These are phyloP conservation scores for Suillus sp. DNA, from an alignment of 768 basidiomycete genomes.

Conservation along the genomic window DNA sequence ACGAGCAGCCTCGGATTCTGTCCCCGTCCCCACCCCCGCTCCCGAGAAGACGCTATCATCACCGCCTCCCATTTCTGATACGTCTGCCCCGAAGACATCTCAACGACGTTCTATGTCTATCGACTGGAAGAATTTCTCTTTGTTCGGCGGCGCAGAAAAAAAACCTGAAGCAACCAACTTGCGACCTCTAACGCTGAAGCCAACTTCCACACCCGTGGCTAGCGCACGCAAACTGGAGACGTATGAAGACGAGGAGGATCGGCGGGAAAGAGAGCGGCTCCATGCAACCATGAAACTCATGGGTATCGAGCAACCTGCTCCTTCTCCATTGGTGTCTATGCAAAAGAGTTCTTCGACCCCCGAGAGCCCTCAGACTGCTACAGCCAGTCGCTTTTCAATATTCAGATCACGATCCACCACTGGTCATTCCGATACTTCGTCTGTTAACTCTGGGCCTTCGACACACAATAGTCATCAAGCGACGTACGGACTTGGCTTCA, in stretches of 20 bases:
- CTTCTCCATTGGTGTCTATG: slow-evolving; percentile 36
- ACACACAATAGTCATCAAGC: slow-evolving; percentile 36
- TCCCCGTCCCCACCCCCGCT: slow-evolving; percentile 38
- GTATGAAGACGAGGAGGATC: slow-evolving; percentile 91
- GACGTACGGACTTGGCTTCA: slow-evolving; percentile 33
- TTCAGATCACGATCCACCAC: slow-evolving; percentile 57
- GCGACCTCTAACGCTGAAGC: slow-evolving; percentile 73
- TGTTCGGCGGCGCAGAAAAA: slow-evolving; percentile 65
- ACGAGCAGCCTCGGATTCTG: slow-evolving; percentile 39
- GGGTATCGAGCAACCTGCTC: slow-evolving; percentile 77
- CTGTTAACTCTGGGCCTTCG: slow-evolving; percentile 47
- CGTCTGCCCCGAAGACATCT: slow-evolving; percentile 37
- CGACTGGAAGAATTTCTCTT: slow-evolving; percentile 79
- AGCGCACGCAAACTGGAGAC: slow-evolving; percentile 82
- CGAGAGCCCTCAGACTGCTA: slow-evolving; percentile 27
- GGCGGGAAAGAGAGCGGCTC: slow-evolving; percentile 81
- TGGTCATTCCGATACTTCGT: slow-evolving; percentile 48
- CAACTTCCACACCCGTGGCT: slow-evolving; percentile 54
- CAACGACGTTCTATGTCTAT: slow-evolving; percentile 82
- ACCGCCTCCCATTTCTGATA: slow-evolving; percentile 27
- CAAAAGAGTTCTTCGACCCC: slow-evolving; percentile 46
- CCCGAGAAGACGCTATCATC: slow-evolving; percentile 26
- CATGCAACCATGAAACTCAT: slow-evolving; percentile 92
- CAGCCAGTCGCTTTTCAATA: slow-evolving; percentile 63
- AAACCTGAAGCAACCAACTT: slow-evolving; percentile 58